Base-by-base conservation (phyloP, 768 basidiomycete species). In the Suillus weaverae region DNA sequence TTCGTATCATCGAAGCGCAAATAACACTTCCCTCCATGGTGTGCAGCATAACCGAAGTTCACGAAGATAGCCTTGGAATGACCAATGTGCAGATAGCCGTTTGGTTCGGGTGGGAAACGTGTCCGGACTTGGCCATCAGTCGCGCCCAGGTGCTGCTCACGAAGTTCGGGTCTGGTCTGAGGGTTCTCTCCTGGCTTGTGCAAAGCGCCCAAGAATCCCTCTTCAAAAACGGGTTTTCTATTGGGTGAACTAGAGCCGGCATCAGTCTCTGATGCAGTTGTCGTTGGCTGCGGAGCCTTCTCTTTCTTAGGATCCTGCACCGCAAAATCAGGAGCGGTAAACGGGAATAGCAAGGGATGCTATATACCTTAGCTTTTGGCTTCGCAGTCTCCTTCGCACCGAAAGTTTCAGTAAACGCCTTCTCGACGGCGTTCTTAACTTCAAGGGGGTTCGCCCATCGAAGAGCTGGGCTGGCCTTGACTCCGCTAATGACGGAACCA, bases 51-150 rank as follows among this genome's bases (percentile, higher is more conserved):
- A n/a, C 97, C 97, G 75, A 99, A 99, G 77, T 96, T 92, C 66
- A 99, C 89, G 71, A 97, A 97, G 72, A 99, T 98, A 3, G 97
- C 97, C 74, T 99, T 99, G 59, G 96, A 98, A 73, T 99, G 97
- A 3, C 97, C 97, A 69, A 94, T 90, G 71, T 95, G 97, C 46
- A 99, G 83, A 78, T 86, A 99, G 14, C 97, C 97, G 73, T 99
- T 99, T 4, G 97, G 97, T 78, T 99, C 97, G 2, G 97, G 97
- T 32, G 97, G 97, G 79, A 99, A 99, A 44, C 97, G 93, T 13
- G 97, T 99, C 80, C 89, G 90, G 5, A 99, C 96, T 59, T 85
- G 81, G 9, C 95, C 93, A 16, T 84, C 85, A 0, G 97, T 99
- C 6, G 82, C 83, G 9, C 86, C 83, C 46, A 99, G 80, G 73